phyloP scores from a whole-genome alignment of 2,329 filamentous ascomycete species.

The Microsporum ferrugineum region DNA sequence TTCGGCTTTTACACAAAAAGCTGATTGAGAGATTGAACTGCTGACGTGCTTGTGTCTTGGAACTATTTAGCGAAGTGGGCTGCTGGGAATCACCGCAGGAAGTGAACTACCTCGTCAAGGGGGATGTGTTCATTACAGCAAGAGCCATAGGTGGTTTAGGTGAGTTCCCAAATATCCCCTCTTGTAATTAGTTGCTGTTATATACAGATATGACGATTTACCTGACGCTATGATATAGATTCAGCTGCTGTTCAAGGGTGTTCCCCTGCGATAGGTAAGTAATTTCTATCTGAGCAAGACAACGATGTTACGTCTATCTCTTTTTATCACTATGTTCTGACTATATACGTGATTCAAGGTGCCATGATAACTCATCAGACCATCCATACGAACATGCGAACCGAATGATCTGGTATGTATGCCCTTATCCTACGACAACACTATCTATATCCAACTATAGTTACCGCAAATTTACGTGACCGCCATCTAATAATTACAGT shows the following conservation, averaged over 20 bases:
- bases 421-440: neutral
- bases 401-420: constrained; percentile 59
- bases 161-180: constrained; percentile 16
- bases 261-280: constrained; percentile 46
- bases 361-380: constrained; percentile 60
- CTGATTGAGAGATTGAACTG: neutral
- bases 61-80: constrained; percentile 35
- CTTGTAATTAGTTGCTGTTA: neutral
- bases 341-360: constrained; percentile 34
- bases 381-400: constrained; percentile 73
- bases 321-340: neutral
- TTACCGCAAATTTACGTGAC: neutral
- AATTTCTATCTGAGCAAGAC: neutral
- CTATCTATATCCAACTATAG: neutral
- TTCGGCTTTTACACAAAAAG: neutral
- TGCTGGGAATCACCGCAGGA: constrained; percentile 44
- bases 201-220: neutral
- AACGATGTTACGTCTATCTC: neutral
- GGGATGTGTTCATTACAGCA: constrained; percentile 44
- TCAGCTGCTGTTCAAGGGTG: constrained; percentile 47
- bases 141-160: constrained; percentile 48
- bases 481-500: constrained; percentile 17
- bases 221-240: constrained; percentile 26
- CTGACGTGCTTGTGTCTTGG: neutral
- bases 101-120: constrained; percentile 44